These are phyloP conservation scores for Phytopythium vexans DNA, from an alignment of 352 stramenopile species.

Conservation along the genomic window DNA sequence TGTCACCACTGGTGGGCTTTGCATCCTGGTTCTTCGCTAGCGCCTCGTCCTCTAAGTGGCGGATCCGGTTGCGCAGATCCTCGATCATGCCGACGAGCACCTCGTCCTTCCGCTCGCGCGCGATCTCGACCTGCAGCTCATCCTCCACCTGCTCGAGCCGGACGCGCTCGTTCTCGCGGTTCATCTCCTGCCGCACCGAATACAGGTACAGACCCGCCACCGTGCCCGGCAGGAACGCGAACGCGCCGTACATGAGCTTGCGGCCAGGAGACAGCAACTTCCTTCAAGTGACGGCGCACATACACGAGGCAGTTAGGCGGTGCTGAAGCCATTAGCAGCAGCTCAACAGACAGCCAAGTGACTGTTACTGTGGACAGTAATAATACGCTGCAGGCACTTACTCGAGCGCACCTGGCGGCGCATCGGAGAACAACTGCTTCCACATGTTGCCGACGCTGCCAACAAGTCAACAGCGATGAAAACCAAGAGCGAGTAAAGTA, in stretches of 20 bases:
- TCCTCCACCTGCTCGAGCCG: conserved; percentile 39
- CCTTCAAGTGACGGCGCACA: conserved; percentile 16
- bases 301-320: neutral
- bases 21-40: conserved; percentile 17
- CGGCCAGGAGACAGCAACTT: conserved; percentile 61
- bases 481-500: too few relatives aligned
- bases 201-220: conserved; percentile 62
- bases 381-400: conserved; percentile 19
- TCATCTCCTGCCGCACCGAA: conserved; percentile 69
- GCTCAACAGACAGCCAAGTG: neutral
- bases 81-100: conserved; percentile 47
- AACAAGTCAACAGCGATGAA: too few relatives aligned
- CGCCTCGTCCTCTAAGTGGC: conserved; percentile 45
- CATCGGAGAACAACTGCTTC: conserved; percentile 76
- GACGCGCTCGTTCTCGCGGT: conserved; percentile 55
- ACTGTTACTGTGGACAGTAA: neutral
- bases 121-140: conserved; percentile 36
- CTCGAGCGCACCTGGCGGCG: conserved; percentile 63
- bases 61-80: conserved; percentile 58
- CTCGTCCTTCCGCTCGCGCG: conserved; percentile 47
- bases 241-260: conserved; percentile 62
- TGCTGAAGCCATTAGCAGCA: neutral
- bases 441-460: conserved; percentile 17
- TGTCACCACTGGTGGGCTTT: neutral
- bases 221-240: conserved; percentile 69